These are phyloP conservation scores for Wallacemonas sp. DNA, from an alignment of 208 protist species.

Conservation along the genomic window DNA sequence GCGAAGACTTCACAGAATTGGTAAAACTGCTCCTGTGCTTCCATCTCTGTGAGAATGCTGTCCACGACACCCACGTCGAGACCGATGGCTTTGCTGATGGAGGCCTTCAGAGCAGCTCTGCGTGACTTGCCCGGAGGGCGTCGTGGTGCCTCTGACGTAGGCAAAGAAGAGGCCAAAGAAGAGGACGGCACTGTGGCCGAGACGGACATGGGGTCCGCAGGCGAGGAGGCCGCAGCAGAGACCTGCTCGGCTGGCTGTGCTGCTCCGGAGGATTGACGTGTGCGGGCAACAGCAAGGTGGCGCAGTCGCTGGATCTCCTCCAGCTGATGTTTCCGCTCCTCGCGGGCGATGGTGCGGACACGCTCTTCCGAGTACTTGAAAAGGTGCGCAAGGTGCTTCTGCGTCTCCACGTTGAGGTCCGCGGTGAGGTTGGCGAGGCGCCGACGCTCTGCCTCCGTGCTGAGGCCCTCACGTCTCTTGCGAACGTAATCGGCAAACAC, in stretches of 20 bases:
- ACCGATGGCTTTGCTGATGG: slow-evolving; percentile 60
- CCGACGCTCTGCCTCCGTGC: slow-evolving; percentile 74
- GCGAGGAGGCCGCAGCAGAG: not conserved
- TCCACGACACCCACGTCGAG: slow-evolving; percentile 66
- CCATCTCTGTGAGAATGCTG: slow-evolving; percentile 59
- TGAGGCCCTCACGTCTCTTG: slow-evolving; percentile 71
- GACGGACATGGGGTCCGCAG: not conserved
- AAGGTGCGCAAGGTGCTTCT: slow-evolving; percentile 73
- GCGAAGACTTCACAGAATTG: slow-evolving; percentile 87
- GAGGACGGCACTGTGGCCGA: no score
- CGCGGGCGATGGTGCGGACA: slow-evolving; percentile 42
- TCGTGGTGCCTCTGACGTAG: no score
- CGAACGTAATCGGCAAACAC: slow-evolving; percentile 84
- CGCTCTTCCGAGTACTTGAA: slow-evolving; percentile 78
- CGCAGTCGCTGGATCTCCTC: slow-evolving; percentile 49
- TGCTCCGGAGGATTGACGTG: no score
- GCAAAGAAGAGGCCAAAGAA: no score
- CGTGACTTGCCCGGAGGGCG: slow-evolving; percentile 4
- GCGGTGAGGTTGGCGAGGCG: slow-evolving; percentile 71
- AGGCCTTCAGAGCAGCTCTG: slow-evolving; percentile 32
- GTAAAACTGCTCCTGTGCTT: slow-evolving; percentile 80
- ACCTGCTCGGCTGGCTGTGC: not conserved
- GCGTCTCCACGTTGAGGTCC: slow-evolving; percentile 74
- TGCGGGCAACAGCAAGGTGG: not conserved
- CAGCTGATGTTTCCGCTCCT: slow-evolving; percentile 61